Base-by-base conservation (phyloP, 805 yeast species). In the Sugiyamaella valdiviana region DNA sequence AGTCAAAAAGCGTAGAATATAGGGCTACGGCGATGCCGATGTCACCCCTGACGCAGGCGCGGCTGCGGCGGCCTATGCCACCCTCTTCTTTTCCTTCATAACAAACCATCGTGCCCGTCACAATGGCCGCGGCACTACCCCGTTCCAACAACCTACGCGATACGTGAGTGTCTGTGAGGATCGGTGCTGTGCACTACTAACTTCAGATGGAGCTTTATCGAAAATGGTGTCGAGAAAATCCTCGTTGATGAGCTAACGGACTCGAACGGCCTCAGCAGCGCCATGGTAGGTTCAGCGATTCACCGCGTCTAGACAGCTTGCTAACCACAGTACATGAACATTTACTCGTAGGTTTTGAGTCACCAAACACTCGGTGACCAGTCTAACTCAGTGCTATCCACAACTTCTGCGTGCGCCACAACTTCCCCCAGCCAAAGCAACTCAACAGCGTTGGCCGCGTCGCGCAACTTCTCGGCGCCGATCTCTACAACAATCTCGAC, bases 391-490 rank as follows among this genome's bases (percentile, higher is more conserved):
- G 96, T 1, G 91, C 95, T 3, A 83, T 91, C 53, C 91, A 89
- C 71, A 89, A 90, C 68, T 90, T 86, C 64, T 90, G 98, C 71
- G 90, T 88, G 39, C 36, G 44, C 21, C 36, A 19, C 22, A 32
- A 41, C 21, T 23, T 23, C 36, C 5, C 44, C 36, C 35, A 32
- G 22, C 36, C 44, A 12, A 41, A 41, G 44, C 19, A 24, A 21
- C 32, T 29, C 45, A 17, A 39, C 39, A 16, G n/a, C 10, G 44
- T 37, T 12, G 32, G 32, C 14, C 29, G 55, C 37, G 67, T 62
- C 19, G 66, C 71, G 14, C 70, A 79, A 46, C 70, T 93, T 39
- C 88, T 89, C 5, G 99, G 99, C 3, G 89, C 90, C 20, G 98
- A 89, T 58, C 80, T 93, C 29, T 93, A 93, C 66, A 71, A 74